These are phyloP conservation scores for Solanum arcanum DNA, from an alignment of 257 asterid species.

Conservation along the genomic window DNA sequence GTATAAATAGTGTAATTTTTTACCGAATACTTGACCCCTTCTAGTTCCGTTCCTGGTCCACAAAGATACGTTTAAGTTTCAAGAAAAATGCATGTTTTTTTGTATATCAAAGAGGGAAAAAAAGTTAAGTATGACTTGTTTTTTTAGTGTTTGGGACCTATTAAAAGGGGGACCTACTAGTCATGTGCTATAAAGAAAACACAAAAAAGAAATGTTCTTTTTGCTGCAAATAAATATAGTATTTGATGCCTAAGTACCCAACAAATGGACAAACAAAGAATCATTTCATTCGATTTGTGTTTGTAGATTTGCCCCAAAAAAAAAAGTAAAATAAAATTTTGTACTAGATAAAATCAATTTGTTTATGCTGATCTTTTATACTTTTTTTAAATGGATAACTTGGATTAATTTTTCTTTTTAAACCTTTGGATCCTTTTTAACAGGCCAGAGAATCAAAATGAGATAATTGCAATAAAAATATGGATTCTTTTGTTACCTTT, in stretches of 20 bases:
- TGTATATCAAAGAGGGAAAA: neutral
- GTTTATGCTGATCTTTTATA: neutral
- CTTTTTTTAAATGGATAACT: neutral
- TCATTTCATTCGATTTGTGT: neutral
- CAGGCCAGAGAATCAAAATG: slow-evolving; percentile 2
- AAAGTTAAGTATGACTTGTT: neutral
- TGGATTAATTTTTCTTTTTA: neutral
- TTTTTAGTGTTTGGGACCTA: slow-evolving; percentile 29
- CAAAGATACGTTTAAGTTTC: slow-evolving; percentile 41
- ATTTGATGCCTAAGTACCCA: slow-evolving; percentile 5
- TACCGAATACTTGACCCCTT: neutral
- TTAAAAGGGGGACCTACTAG: slow-evolving; percentile 3
- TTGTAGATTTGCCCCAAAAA: neutral
- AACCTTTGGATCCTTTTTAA: neutral
- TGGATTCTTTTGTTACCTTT: slow-evolving; percentile 2
- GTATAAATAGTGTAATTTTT: neutral
- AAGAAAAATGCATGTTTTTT: slow-evolving; percentile 6
- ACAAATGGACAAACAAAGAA: neutral
- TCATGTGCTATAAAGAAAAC: neutral
- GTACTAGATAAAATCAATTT: neutral
- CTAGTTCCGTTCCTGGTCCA: slow-evolving; percentile 20
- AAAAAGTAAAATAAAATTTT: neutral
- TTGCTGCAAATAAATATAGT: neutral
- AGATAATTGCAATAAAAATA: neutral
- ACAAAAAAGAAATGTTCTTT: neutral